Evolutionary conservation across 2,329 filamentous ascomycete genomes (phyloP).

Genomic region (Aspergillus sp.): DNA sequence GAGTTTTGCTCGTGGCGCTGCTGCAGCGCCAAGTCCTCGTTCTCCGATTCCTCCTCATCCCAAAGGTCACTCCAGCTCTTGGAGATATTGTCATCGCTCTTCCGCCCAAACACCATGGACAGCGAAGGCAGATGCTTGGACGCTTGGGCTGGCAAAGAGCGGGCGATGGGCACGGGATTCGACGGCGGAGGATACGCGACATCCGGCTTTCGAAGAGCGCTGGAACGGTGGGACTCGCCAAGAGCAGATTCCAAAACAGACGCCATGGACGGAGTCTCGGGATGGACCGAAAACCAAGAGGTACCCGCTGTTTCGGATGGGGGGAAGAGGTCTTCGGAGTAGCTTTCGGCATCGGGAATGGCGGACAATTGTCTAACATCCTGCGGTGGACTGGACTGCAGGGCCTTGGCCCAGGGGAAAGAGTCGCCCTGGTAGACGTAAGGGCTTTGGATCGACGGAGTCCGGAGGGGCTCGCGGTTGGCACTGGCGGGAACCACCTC

Average conservation of each 20-base stretch:
- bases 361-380: conserved; percentile 73
- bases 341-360: conserved; percentile 70
- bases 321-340: conserved; percentile 76
- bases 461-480: conserved; percentile 90
- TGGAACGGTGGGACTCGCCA: conserved; percentile 69
- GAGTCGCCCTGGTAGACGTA: conserved; percentile 64
- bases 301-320: conserved; percentile 55
- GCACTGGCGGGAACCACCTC: conserved; percentile 67
- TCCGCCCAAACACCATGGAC: conserved; percentile 67
- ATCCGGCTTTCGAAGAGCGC: conserved; percentile 42
- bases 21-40: conserved; percentile 52
- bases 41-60: conserved; percentile 74
- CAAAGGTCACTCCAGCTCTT: conserved; percentile 99
- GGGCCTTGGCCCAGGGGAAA: conserved; percentile 90
- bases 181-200: conserved; percentile 41
- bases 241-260: conserved; percentile 78
- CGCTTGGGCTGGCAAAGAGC: conserved; percentile 61
- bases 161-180: conserved; percentile 64
- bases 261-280: conserved; percentile 69
- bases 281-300: conserved; percentile 70
- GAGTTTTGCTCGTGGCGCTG: conserved; percentile 55
- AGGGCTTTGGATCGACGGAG: conserved; percentile 86
- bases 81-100: conserved; percentile 65
- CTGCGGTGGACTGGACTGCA: conserved; percentile 65
- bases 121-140: conserved; percentile 56